Conservation (phyloP, 202 grass and related monocot genomes). For the Zoysia matrella region DNA sequence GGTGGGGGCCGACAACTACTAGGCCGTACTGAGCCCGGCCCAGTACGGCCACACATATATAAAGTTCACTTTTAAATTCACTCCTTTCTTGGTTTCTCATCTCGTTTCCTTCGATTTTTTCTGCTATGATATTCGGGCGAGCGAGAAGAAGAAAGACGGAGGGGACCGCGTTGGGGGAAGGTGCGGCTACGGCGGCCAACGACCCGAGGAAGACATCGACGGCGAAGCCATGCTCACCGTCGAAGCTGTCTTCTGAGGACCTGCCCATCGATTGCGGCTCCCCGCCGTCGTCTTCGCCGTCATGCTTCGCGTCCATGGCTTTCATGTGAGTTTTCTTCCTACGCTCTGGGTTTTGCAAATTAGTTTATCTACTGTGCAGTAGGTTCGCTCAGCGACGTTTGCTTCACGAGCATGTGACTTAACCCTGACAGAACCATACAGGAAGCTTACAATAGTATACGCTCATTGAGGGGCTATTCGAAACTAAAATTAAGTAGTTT, state of each 20-base stretch:
- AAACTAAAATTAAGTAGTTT: neutral
- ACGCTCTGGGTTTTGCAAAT: neutral
- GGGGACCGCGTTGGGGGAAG: conserved; percentile 28
- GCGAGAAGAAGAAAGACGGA: conserved; percentile 47
- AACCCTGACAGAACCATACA: too few relatives aligned
- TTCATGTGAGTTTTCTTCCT: conserved; percentile 75
- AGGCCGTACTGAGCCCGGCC: conserved; percentile 29
- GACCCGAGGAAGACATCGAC: conserved; percentile 75
- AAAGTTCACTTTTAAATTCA: too few relatives aligned
- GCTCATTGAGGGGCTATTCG: neutral
- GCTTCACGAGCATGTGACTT: neutral
- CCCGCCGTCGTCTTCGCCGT: conserved; percentile 91
- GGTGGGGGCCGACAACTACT: conserved; percentile 5
- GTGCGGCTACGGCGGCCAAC: conserved; percentile 45
- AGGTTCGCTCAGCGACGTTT: neutral
- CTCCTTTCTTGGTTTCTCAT: neutral
- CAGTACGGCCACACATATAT: neutral
- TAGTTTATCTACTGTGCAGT: neutral
- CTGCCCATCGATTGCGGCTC: conserved; percentile 87
- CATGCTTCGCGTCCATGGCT: conserved; percentile 97
- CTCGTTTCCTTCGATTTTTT: neutral
- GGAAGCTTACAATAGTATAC: neutral
- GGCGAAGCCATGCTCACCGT: conserved; percentile 75
- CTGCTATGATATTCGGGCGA: neutral
- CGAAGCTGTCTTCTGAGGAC: conserved; percentile 79